A percentile compares a stretch with the other conserved stretches of the same genome.
Evolutionary conservation across 1,284 basidiomycete species (phyloP).

Genomic region (Laetiporus sulphureus): DNA sequence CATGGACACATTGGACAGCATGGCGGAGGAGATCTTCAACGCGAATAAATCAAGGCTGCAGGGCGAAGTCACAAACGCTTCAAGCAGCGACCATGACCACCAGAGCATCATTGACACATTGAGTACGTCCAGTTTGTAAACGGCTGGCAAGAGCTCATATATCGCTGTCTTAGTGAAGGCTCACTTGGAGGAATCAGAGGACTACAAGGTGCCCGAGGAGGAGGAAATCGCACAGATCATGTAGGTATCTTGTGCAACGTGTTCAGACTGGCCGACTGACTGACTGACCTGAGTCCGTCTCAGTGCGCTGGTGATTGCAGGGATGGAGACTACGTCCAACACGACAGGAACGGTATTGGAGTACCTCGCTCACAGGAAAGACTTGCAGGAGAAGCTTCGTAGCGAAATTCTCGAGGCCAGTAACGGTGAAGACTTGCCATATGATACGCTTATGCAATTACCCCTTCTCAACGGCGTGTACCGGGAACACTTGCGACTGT

Average conservation of each 20-base stretch:
- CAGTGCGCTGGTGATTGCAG: slow-evolving; percentile 4
- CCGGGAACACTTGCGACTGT: slow-evolving; percentile 13
- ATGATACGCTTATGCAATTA: slow-evolving; percentile 9
- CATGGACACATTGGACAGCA: slow-evolving; percentile 10
- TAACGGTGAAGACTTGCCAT: slow-evolving; percentile 10
- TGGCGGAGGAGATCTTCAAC: slow-evolving; percentile 11
- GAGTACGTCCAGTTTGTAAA: too few relatives aligned
- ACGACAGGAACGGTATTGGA: slow-evolving; percentile 3
- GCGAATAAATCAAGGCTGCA: slow-evolving; percentile 16
- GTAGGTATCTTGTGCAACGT: slow-evolving; percentile 4
- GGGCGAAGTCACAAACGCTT: slow-evolving; percentile 12
- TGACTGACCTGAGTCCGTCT: too few relatives aligned
- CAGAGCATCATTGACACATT: slow-evolving; percentile 20
- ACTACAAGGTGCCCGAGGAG: slow-evolving; percentile 11
- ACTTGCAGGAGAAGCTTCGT: slow-evolving; percentile 5
- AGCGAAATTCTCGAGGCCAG: slow-evolving; percentile 3
- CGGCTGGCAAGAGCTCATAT: too few relatives aligned
- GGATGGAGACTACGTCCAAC: slow-evolving; percentile 10
- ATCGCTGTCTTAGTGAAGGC: slow-evolving; percentile 11
- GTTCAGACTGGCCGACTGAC: too few relatives aligned
- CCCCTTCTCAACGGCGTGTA: slow-evolving; percentile 15
- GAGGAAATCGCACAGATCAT: slow-evolving; percentile 15
- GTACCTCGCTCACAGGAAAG: slow-evolving; percentile 1
- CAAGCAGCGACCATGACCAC: slow-evolving; percentile 13
- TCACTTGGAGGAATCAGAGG: slow-evolving; percentile 10